Evolutionary conservation across 192 early-diverging fungal genomes (phyloP), one percentile per base, ranked within the genome.

Genomic region (Backusella luteola): DNA sequence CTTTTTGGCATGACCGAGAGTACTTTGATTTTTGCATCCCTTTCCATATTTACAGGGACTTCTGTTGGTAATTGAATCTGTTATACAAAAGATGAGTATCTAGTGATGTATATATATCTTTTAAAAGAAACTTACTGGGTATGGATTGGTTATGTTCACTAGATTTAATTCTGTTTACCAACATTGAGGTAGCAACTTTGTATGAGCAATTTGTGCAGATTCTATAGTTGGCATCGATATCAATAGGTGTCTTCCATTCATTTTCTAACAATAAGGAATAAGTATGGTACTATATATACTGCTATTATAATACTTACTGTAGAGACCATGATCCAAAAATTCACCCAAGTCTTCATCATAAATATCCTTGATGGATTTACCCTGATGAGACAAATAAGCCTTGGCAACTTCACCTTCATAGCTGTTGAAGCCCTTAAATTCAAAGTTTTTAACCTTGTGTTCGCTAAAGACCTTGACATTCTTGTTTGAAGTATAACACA

Each of bases 381-480:
- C 35, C n/a, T 36, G 4, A 59, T 67, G n/a, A 15, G 34, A 35
- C 6, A 81, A n/a, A 41, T 77, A 77, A 9, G 46, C 21, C 29
- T 81, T 41, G 21, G 46, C 34, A 0, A 77, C 15, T 38, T 74
- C 49, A 17, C 7, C 34, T 52, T 81, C 80, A 34, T 74, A 81
- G 21, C 42, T 34, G 34, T 76, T 81, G 21, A 81, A 69, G 12
- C 3, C 15, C 1, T 4, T 39, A 29, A 46, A 52, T 5, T 46
- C 26, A 39, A 44, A 67, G 11, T n/a, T n/a, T 7, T 67, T 39
- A 5, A 80, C n/a, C 6, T 49, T 9, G n/a, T 67, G 49, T 14
- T 76, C 36, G 11, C 73, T 17, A 8, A 81, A 36, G 26, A 71
- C 38, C 6, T 41, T 73, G 11, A 81, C 3, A 7, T 11, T 32